Evolutionary conservation across 2,329 filamentous ascomycete species (phyloP).

Genomic region (Fonsecaea pedrosoi): DNA sequence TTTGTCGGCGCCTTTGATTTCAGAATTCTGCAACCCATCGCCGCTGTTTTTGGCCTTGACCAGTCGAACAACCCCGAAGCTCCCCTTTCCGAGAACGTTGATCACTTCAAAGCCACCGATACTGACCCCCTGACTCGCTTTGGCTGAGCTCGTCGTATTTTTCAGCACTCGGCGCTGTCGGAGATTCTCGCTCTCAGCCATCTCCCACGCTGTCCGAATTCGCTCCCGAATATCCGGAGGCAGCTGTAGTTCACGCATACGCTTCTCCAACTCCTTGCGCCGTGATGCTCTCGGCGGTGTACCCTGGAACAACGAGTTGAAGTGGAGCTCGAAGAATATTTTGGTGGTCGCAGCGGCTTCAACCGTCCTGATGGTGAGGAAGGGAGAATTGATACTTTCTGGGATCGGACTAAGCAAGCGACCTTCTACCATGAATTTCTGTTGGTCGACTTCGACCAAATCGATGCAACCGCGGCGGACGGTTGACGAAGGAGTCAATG

Average conservation of each 20-base stretch:
- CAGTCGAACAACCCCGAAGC: conserved; percentile 88
- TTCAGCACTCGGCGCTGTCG: conserved; percentile 76
- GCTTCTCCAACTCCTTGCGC: conserved; percentile 66
- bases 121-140: conserved; percentile 58
- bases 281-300: conserved; percentile 67
- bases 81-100: conserved; percentile 86
- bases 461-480: conserved; percentile 23
- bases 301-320: conserved; percentile 69
- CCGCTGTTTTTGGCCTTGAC: conserved; percentile 69
- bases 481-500: conserved; percentile 29
- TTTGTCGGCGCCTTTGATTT: conserved; percentile 19
- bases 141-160: conserved; percentile 58
- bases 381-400: conserved; percentile 20
- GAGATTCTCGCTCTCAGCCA: conserved; percentile 74
- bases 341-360: conserved; percentile 83
- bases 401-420: conserved; percentile 36
- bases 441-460: conserved; percentile 26
- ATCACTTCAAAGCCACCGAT: conserved; percentile 77
- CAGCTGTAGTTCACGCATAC: conserved; percentile 55
- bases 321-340: conserved; percentile 84
- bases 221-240: conserved; percentile 28
- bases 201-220: conserved; percentile 65
- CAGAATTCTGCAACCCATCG: conserved; percentile 13
- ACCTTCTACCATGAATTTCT: conserved; percentile 11
- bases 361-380: conserved; percentile 61